Evolutionary conservation across 1,284 basidiomycete species (phyloP).

Genomic region (Rhodotorula sp.): DNA sequence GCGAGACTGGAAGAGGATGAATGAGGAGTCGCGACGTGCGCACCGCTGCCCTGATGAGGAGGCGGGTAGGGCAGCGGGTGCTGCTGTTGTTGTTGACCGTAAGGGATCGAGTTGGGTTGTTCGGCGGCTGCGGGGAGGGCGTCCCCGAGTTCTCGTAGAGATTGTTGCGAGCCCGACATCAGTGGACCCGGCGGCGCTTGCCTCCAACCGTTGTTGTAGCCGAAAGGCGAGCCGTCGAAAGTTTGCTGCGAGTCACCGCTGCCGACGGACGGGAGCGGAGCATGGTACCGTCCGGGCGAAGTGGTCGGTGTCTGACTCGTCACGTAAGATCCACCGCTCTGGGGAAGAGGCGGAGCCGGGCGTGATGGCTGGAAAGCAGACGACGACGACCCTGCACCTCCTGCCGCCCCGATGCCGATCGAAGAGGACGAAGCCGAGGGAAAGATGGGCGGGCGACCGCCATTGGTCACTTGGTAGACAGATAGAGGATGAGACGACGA

Average conservation of each 20-base stretch:
- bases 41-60: neutral
- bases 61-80: no score
- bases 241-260: conserved; percentile 14
- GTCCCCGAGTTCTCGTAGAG: conserved; percentile 24
- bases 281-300: conserved; percentile 1
- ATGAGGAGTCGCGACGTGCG: conserved; percentile 7
- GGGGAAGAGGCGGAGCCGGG: neutral
- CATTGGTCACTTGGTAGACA: no score
- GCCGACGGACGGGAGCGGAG: neutral
- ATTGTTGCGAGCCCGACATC: conserved; percentile 2
- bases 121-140: conserved; percentile 1
- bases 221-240: neutral
- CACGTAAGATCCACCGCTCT: neutral
- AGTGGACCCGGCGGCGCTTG: conserved; percentile 6
- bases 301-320: neutral
- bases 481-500: neutral
- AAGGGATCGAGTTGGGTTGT: no score
- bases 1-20: conserved; percentile 22
- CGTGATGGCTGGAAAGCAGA: conserved; percentile 6
- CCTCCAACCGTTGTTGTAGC: neutral
- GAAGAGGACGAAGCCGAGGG: neutral
- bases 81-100: no score
- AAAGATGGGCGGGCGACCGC: neutral
- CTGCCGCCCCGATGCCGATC: neutral
- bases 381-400: neutral